Evolutionary conservation across 192 early-diverging fungal genomes (phyloP).

Genomic region (Mortierella antarctica): DNA sequence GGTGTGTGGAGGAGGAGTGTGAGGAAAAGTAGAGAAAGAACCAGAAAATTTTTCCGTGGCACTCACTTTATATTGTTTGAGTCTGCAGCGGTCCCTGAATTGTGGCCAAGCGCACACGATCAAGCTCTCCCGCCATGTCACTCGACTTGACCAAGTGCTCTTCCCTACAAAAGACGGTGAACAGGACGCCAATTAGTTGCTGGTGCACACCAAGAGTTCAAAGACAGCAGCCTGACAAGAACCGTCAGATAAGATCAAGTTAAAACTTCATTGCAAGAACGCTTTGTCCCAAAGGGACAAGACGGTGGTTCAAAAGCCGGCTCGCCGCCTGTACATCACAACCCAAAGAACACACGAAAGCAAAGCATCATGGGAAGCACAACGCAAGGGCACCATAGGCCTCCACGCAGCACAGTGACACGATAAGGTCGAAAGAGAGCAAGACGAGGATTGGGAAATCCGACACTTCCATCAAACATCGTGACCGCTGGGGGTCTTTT

Average conservation of each 20-base stretch:
- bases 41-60: neutral
- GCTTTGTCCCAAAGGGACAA: constrained; percentile 3
- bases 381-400: no score
- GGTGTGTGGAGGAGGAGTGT: neutral
- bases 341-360: no score
- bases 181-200: neutral
- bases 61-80: neutral
- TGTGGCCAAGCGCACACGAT: constrained; percentile 9
- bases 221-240: constrained; percentile 21
- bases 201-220: constrained; percentile 1
- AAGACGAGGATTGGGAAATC: no score
- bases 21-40: neutral
- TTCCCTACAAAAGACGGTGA: neutral
- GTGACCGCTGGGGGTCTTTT: no score
- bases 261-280: constrained; percentile 42
- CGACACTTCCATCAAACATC: no score
- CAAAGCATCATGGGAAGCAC: no score
- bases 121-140: neutral
- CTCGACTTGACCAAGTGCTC: neutral
- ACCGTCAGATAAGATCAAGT: constrained; percentile 57
- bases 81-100: neutral
- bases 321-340: no score
- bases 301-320: neutral
- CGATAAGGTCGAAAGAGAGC: no score
- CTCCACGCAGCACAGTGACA: no score